Conservation (phyloP, 208 protist genomes). For the Leishmania guyanensis region DNA sequence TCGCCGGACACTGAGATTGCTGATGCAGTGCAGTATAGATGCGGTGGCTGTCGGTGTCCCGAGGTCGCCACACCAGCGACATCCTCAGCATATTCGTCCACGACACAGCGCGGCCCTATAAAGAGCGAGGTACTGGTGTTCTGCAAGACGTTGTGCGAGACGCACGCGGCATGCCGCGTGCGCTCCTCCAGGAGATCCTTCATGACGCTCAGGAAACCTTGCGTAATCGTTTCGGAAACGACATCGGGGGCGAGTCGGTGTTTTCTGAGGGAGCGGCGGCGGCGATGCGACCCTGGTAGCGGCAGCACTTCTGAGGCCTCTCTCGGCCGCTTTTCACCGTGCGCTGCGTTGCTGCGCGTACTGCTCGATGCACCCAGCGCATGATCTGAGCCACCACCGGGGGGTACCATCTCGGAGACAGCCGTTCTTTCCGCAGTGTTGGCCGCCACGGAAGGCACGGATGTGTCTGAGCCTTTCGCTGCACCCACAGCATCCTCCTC, state of each 20-base stretch:
- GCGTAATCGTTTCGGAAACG: conserved; percentile 48
- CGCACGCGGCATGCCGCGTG: conserved; percentile 38
- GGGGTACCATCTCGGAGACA: not conserved
- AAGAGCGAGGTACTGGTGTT: conserved; percentile 78
- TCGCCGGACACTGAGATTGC: not conserved
- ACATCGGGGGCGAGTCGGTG: conserved; percentile 39
- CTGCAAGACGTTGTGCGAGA: conserved; percentile 58
- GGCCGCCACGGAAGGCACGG: not conserved
- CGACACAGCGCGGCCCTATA: conserved; percentile 66
- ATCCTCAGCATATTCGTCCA: conserved; percentile 5
- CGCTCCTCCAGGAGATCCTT: conserved; percentile 45
- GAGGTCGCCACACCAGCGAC: not conserved
- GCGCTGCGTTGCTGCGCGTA: not conserved
- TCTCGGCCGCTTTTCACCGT: not conserved
- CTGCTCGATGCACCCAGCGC: conserved; percentile 5
- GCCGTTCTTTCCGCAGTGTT: not conserved
- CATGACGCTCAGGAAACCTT: conserved; percentile 60
- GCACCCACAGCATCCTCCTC: not conserved
- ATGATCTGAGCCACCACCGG: not conserved
- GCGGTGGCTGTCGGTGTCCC: not conserved
- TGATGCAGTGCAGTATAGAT: not conserved
- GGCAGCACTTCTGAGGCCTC: not conserved
- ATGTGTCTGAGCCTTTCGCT: not conserved
- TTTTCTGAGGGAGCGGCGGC: conserved; percentile 2
- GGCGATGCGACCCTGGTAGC: not conserved